Evolutionary conservation across 106 monocot species (phyloP), one percentile per base, ranked within the genome.

Genomic region (Acorus calamus): DNA sequence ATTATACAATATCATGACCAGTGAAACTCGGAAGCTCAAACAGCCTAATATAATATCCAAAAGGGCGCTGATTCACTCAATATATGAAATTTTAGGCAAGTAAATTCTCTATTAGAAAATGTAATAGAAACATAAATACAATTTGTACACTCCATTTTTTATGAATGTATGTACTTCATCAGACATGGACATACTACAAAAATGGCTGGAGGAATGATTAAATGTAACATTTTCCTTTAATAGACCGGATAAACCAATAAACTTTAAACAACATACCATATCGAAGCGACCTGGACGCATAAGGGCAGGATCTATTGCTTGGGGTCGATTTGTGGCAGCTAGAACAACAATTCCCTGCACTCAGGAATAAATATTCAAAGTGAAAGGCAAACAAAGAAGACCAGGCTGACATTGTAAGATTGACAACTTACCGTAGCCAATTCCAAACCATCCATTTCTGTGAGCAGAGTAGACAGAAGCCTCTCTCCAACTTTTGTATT

Each of bases 401-500:
- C 28, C 28, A 28, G 28, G 28, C 1, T 28, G 28, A 28, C 28
- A 28, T 28, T 28, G 28, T 28, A 28, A 28, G 28, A 28, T 28
- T 28, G 28, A 28, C 28, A 28, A 14, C 63, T 53, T 80, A 96
- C 96, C 5, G 76, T 81, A 46, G 90, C 76, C 56, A 74, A 52
- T 68, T 96, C 96, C 53, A 96, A 63, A 11, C 94, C 90, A 80
- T 94, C 94, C 94, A 94, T 94, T 78, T 94, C 94, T 4, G 94
- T 87, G 55, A 94, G 73, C 56, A 94, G 61, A 49, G 94, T 90
- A 2, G 94, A 87, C 12, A 94, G 74, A 68, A 94, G 87, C 50
- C 94, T 90, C 76, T 94, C 94, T 63, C 89, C 87, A 71, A 94
- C 84, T 8, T 76, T 82, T 2, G 64, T 56, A 66, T 81, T 87